Percentiles rank a stretch among this genome's conserved stretches.
Evolutionary conservation across 2,329 filamentous ascomycete genomes (phyloP).

Genomic region (Sclerotinia spermophila): DNA sequence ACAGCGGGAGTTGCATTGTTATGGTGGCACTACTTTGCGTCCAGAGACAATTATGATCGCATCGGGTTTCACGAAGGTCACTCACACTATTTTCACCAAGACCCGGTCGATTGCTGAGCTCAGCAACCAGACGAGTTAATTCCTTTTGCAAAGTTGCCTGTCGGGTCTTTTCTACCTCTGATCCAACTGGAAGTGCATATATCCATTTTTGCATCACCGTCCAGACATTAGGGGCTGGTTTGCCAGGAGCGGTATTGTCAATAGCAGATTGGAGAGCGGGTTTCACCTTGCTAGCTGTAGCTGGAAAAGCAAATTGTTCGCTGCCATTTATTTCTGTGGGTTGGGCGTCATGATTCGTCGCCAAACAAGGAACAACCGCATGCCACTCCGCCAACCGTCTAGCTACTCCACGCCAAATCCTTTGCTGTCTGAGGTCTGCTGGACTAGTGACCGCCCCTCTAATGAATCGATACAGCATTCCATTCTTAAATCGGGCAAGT

Average conservation of each 20-base stretch:
- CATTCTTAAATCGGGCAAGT: constrained; percentile 90
- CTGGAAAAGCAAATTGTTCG: constrained; percentile 30
- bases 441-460: constrained; percentile 76
- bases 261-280: constrained; percentile 44
- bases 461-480: constrained; percentile 91
- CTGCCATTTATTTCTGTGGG: constrained; percentile 41
- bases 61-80: constrained; percentile 28
- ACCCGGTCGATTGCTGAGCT: constrained; percentile 73
- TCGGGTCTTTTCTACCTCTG: constrained; percentile 63
- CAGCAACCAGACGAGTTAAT: constrained; percentile 63
- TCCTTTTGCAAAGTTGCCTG: constrained; percentile 70
- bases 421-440: constrained; percentile 70
- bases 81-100: constrained; percentile 71
- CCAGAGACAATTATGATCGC: constrained; percentile 6
- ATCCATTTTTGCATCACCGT: constrained; percentile 97
- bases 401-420: constrained; percentile 80
- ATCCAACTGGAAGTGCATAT: constrained; percentile 71
- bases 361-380: constrained; percentile 61
- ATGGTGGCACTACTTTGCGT: constrained; percentile 14
- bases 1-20: background rate
- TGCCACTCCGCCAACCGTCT: constrained; percentile 90
- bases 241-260: constrained; percentile 57
- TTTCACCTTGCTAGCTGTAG: constrained; percentile 36
- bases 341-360: constrained; percentile 34
- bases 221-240: constrained; percentile 84